Percentiles rank a stretch among this genome's conserved stretches.
These are phyloP conservation scores for Solanum hybrid DNA, from an alignment of 305 asterid species.

Conservation along the genomic window DNA sequence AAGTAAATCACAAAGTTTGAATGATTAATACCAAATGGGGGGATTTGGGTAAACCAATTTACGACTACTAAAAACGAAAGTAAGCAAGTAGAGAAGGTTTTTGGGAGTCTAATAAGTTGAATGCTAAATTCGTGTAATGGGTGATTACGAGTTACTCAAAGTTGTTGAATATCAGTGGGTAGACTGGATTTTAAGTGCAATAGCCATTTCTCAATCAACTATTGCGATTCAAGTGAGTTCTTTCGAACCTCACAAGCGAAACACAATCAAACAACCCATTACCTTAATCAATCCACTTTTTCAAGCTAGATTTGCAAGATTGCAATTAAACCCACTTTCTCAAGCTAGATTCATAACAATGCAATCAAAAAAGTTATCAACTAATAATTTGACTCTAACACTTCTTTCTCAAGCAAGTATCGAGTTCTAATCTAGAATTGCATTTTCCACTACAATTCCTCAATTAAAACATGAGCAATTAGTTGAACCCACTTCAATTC, in stretches of 20 bases:
- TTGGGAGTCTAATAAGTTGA: neutral
- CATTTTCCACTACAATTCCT: neutral
- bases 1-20: neutral
- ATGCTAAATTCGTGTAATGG: neutral
- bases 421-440: neutral
- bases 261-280: neutral
- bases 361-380: neutral
- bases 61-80: neutral
- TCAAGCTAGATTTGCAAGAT: neutral
- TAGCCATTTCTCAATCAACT: neutral
- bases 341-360: neutral
- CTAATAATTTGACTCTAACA: neutral
- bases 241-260: neutral
- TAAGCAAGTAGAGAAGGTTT: neutral
- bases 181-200: neutral
- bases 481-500: neutral
- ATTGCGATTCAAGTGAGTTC: neutral
- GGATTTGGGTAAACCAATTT: neutral
- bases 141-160: neutral
- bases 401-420: neutral
- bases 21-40: neutral
- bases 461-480: no score
- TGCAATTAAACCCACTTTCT: no score
- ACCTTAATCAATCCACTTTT: neutral
- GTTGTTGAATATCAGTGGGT: no score